phyloP scores from a whole-genome alignment of 2,329 filamentous ascomycete species.

The Nemania sp. region DNA sequence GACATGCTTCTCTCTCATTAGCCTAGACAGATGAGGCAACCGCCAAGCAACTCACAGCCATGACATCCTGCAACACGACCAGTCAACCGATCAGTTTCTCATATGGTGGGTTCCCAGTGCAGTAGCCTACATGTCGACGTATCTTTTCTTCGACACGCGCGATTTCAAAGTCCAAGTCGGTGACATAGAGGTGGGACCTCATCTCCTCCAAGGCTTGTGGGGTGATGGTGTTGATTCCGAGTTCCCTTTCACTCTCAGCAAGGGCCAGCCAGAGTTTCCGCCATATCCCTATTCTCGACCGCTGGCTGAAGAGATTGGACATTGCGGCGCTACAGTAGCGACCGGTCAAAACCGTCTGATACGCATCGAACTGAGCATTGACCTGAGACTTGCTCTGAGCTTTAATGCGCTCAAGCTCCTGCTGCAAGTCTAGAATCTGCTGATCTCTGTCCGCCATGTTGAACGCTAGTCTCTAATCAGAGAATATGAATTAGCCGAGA shows the following conservation, averaged over 20 bases:
- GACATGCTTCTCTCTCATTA: conserved; percentile 55
- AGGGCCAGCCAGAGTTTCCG: conserved; percentile 84
- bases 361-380: conserved; percentile 50
- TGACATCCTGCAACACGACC: conserved; percentile 48
- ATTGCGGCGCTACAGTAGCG: conserved; percentile 79
- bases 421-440: conserved; percentile 19
- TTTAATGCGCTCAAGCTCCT: conserved; percentile 20
- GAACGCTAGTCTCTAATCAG: not conserved
- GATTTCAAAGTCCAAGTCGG: conserved; percentile 76
- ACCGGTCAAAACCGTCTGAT: conserved; percentile 70
- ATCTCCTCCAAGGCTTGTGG: conserved; percentile 77
- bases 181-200: conserved; percentile 72
- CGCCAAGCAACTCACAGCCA: conserved; percentile 53
- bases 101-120: too few relatives aligned
- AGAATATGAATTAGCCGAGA: not conserved
- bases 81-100: conserved; percentile 22
- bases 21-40: not conserved
- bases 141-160: conserved; percentile 77
- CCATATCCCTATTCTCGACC: conserved; percentile 73
- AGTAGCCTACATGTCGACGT: conserved; percentile 56
- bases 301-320: conserved; percentile 77
- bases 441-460: conserved; percentile 22
- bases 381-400: not conserved
- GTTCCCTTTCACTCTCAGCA: conserved; percentile 79
- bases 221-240: conserved; percentile 74